Base-by-base conservation (phyloP, 2,329 filamentous ascomycete species). In the Fusarium buxicola region DNA sequence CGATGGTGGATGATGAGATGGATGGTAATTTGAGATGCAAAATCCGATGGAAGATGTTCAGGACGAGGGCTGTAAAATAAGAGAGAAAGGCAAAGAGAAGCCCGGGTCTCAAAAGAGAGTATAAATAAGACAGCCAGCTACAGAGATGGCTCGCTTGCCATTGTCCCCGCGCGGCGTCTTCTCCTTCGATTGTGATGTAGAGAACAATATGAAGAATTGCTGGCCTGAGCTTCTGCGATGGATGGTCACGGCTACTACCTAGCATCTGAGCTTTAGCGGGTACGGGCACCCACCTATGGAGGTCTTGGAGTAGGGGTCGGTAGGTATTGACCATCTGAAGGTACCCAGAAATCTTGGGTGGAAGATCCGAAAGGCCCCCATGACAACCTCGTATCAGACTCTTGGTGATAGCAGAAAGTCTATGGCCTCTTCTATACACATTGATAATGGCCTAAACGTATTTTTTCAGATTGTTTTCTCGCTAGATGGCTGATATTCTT, bases 201-300 rank as follows among this genome's bases (percentile, higher is more conserved):
- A 63, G 69, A 70, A 73, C 71, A 72, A 73, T 72, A 66, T 50
- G 47, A 71, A 65, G 54, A 21, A 53, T 49, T 57, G 60, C 41
- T 63, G 60, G 64, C 38, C 63, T 53, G 36, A 57, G 63, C 50
- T 64, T 28, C 48, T 58, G 61, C 31, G 28, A 58, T 63, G 31
- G 40, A 44, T n/a, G 21, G 21, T 6, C 21, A 21, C 21, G 21
- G 4, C 21, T 6, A 21, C 4, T 4, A 21, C 21, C 32, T 30
- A 48, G 49, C 31, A 54, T 50, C 47, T 46, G 34, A 41, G 30
- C 55, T 47, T 36, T 55, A 28, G 46, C 13, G 55, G 36, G 31
- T 25, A n/a, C n/a, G n/a, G n/a, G 58, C 53, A 38, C 46, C 56
- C 63, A 65, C 51, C 28, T 55, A 16, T n/a, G n/a, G n/a, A 43